Conservation (phyloP, 768 basidiomycete species). For the Hericium rajendrae region DNA sequence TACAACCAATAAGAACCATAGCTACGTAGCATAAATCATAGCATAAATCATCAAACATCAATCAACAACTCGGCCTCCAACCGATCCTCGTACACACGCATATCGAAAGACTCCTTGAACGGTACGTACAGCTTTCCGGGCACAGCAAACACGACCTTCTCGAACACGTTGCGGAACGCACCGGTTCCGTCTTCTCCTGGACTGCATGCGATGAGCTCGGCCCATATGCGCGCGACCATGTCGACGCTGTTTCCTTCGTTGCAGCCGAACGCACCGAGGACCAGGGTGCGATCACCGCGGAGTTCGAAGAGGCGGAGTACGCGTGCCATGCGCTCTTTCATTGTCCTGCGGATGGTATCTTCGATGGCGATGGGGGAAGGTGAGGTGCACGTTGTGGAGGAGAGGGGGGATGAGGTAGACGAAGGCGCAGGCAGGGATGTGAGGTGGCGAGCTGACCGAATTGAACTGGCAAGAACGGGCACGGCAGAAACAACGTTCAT, state of each 20-base stretch:
- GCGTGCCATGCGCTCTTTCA: slow-evolving; percentile 7
- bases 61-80: slow-evolving; percentile 2
- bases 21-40: too few species aligned
- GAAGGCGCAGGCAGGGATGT: background rate
- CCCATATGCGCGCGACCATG: slow-evolving; percentile 9
- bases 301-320: slow-evolving; percentile 5
- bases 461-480: background rate
- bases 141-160: slow-evolving; percentile 10
- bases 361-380: background rate
- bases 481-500: slow-evolving; percentile 12
- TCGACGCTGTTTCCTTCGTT: slow-evolving; percentile 6
- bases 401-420: background rate
- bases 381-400: background rate
- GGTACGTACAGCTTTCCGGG: slow-evolving; percentile 2
- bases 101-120: slow-evolving; percentile 8
- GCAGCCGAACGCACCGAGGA: slow-evolving; percentile 8
- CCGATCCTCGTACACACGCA: slow-evolving; percentile 11
- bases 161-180: slow-evolving; percentile 7
- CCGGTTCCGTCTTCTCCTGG: slow-evolving; percentile 1
- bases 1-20: too few species aligned
- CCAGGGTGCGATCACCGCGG: slow-evolving; percentile 7
- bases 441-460: background rate
- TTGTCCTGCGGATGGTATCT: slow-evolving; percentile 1
- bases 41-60: background rate
- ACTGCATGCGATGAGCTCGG: slow-evolving; percentile 10